These are phyloP conservation scores for Leishmania aethiopica DNA, from an alignment of 208 protist genomes.

Conservation along the genomic window DNA sequence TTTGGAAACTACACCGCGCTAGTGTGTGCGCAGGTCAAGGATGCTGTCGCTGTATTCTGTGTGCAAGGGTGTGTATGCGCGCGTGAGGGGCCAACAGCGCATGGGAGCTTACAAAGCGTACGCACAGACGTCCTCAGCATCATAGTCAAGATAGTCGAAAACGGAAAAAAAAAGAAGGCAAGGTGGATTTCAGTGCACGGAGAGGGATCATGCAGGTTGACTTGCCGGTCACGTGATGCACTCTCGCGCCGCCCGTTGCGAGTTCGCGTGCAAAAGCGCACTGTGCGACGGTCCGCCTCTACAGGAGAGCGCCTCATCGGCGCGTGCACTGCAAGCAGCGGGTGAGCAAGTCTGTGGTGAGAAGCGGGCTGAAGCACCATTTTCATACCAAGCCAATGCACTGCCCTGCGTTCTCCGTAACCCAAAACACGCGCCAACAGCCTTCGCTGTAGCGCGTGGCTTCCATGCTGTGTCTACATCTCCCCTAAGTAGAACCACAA, in stretches of 20 bases:
- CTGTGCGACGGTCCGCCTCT: neutral
- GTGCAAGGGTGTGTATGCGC: neutral
- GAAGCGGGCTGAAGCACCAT: neutral
- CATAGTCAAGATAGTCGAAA: neutral
- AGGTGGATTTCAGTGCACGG: neutral
- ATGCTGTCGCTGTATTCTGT: constrained; percentile 1
- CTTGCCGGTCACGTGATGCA: neutral
- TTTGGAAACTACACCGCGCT: neutral
- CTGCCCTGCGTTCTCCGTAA: neutral
- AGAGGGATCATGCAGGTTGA: neutral
- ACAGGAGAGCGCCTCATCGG: neutral
- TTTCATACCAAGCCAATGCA: neutral
- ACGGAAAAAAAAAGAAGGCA: neutral
- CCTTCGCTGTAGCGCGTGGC: neutral
- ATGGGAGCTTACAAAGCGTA: neutral
- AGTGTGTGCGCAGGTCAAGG: neutral
- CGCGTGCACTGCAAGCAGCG: neutral
- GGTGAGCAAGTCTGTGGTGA: neutral
- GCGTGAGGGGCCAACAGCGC: neutral
- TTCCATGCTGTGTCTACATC: neutral
- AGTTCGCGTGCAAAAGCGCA: neutral
- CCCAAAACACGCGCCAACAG: neutral
- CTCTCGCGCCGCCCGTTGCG: neutral
- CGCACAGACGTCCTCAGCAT: neutral
- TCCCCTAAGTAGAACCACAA: neutral